These are phyloP conservation scores for Hypoxylon sp. DNA, from an alignment of 2,329 filamentous ascomycete species.

Conservation along the genomic window DNA sequence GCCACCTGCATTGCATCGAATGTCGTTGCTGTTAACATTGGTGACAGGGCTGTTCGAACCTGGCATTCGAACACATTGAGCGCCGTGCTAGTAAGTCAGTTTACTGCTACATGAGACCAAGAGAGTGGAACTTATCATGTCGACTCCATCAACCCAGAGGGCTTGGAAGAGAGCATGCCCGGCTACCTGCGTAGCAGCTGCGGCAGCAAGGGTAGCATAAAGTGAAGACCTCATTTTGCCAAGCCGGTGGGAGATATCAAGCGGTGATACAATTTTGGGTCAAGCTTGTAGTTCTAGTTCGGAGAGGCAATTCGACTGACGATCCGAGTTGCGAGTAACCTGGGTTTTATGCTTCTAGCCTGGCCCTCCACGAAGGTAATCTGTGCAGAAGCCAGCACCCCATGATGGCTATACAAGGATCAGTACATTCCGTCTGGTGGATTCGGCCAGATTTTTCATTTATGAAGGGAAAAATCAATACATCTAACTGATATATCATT, in stretches of 20 bases:
- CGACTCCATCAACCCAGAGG: slow-evolving; percentile 66
- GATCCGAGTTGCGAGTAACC: slow-evolving; percentile 36
- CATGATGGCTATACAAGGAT: slow-evolving; percentile 33
- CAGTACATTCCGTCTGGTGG: slow-evolving; percentile 39
- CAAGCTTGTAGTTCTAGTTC: slow-evolving; percentile 25
- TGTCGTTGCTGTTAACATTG: slow-evolving; percentile 59
- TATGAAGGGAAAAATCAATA: slow-evolving; percentile 44
- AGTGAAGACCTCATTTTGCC: slow-evolving; percentile 58
- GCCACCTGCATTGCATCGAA: slow-evolving; percentile 61
- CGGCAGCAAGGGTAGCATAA: slow-evolving; percentile 54
- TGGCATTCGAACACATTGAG: slow-evolving; percentile 65
- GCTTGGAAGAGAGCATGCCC: slow-evolving; percentile 68
- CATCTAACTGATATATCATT: slow-evolving; percentile 43
- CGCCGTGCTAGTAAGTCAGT: slow-evolving; percentile 54
- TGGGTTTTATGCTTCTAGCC: slow-evolving; percentile 42
- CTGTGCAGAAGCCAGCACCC: slow-evolving; percentile 6
- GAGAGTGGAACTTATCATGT: slow-evolving; percentile 51
- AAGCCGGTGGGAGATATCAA: slow-evolving; percentile 26
- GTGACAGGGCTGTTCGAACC: slow-evolving; percentile 67
- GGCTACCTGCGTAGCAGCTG: slow-evolving; percentile 58
- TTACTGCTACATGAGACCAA: not conserved
- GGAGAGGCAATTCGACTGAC: slow-evolving; percentile 35
- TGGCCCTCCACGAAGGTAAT: slow-evolving; percentile 5
- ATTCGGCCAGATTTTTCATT: slow-evolving; percentile 46
- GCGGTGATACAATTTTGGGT: not conserved